Base-by-base conservation (phyloP, 352 stramenopile species). In the Pythium graminicola region DNA sequence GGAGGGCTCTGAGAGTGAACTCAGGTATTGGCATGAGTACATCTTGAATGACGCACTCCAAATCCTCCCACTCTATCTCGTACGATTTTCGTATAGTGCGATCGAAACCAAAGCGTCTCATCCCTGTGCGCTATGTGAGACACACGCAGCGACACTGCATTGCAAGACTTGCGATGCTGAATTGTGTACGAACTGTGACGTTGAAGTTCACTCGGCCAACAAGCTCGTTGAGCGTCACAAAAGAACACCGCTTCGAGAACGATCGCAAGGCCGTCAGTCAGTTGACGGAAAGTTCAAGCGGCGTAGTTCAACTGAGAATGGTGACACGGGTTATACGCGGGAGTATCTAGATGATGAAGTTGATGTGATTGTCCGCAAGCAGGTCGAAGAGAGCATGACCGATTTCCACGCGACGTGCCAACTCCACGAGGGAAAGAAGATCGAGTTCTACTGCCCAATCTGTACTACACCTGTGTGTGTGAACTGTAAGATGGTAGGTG, bases 401-500 rank as follows among this genome's bases (percentile, higher is more conserved):
- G 58, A 73, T 24, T 60, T 69, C n/a, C 60, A 64, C 6, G 50
- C 50, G 5, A 60, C 28, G 7, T 90, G 76, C 28, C 57, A 57
- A 13, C 41, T 64, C 4, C 82, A 93, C 17, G 53, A 64, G 4
- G 57, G 28, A 43, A 88, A 89, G 36, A 70, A 63, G 32, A 71
- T 89, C 38, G 82, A 93, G 57, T 89, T 93, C 47, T 93, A 81
- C 45, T 93, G 77, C 46, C 64, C 73, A 0, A 54, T 80, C 22
- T 93, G 82, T 39, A 59, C 71, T 7, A 49, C 71, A 2, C 72
- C 77, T 0, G 72, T 90, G 9, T 93, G 79, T 23, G 77, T 93
- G 23, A 76, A 77, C 46, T 90, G 82, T 66, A 90, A 90, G 64
- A 87, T 90, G 77, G 42, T 87, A 3, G 82, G 82, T 32, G 79